Conservation (phyloP, 768 basidiomycete genomes). For the Tylopilus vinaceipallidus region DNA sequence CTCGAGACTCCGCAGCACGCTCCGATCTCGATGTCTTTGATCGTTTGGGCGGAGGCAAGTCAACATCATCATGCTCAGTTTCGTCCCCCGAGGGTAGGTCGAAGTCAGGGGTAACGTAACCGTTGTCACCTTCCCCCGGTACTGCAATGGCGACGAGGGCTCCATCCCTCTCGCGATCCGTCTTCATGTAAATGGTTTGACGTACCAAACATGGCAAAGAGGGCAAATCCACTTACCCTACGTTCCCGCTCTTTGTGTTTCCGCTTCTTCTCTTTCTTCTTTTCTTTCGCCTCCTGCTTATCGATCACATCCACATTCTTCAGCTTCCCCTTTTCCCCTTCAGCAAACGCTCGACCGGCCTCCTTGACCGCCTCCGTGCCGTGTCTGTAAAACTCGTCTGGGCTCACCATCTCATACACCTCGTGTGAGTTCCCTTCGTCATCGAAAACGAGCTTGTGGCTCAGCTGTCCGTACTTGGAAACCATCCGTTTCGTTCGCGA, state of each 20-base stretch:
- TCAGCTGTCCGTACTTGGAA: constrained; percentile 53
- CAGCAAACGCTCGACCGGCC: constrained; percentile 67
- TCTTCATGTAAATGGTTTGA: constrained; percentile 1
- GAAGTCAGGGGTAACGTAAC: constrained; percentile 72
- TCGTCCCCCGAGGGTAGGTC: constrained; percentile 44
- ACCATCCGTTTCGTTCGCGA: constrained; percentile 72
- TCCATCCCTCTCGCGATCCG: constrained; percentile 31
- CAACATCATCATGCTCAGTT: constrained; percentile 32
- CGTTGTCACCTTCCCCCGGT: constrained; percentile 55
- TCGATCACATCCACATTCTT: constrained; percentile 68
- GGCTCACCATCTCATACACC: constrained; percentile 78
- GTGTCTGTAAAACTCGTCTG: constrained; percentile 68
- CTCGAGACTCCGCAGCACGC: constrained; percentile 21
- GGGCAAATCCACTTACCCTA: constrained; percentile 20
- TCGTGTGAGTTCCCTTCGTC: constrained; percentile 81
- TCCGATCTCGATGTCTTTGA: constrained; percentile 30
- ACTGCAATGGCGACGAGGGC: constrained; percentile 30
- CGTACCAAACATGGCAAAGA: not conserved
- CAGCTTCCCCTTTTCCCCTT: constrained; percentile 73
- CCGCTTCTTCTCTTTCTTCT: constrained; percentile 88
- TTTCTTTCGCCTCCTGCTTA: constrained; percentile 80
- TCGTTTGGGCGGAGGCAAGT: constrained; percentile 32
- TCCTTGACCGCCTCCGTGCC: constrained; percentile 63
- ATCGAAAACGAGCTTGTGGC: constrained; percentile 85
- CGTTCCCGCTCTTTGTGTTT: constrained; percentile 82